phyloP scores from a whole-genome alignment of 2,329 filamentous ascomycete genomes.

The Chaetothyriales sp. region DNA sequence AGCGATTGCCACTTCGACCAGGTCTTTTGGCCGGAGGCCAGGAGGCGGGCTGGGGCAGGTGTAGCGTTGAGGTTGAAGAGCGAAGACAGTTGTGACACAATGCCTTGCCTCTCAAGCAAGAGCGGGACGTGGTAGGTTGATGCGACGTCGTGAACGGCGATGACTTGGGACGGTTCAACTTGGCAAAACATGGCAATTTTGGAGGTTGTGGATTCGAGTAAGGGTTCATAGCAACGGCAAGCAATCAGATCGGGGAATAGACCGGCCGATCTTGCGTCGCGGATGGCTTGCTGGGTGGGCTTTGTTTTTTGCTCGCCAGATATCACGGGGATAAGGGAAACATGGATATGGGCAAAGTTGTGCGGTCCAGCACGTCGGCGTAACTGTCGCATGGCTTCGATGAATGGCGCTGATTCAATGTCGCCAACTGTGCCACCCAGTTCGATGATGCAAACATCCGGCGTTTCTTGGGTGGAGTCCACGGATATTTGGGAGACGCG shows the following conservation, averaged over 20 bases:
- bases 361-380: conserved; percentile 56
- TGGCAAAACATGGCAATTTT: conserved; percentile 89
- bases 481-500: conserved; percentile 73
- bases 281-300: conserved; percentile 84
- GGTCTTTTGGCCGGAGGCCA: conserved; percentile 51
- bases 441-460: conserved; percentile 84
- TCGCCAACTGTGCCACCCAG: conserved; percentile 48
- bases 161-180: conserved; percentile 69
- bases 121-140: conserved; percentile 91
- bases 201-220: conserved; percentile 59
- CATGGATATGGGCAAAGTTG: conserved; percentile 81
- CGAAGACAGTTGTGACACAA: conserved; percentile 53
- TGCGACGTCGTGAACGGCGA: conserved; percentile 74
- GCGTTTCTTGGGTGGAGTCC: conserved; percentile 66
- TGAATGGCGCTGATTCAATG: conserved; percentile 76
- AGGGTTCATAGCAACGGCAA: conserved; percentile 69
- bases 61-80: conserved; percentile 50
- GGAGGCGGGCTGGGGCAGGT: conserved; percentile 38
- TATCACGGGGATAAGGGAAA: conserved; percentile 71
- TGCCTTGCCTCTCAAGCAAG: conserved; percentile 70
- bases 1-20: conserved; percentile 69
- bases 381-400: conserved; percentile 73
- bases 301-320: conserved; percentile 84
- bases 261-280: conserved; percentile 68
- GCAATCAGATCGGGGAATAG: conserved; percentile 67